phyloP scores from a whole-genome alignment of 2,329 filamentous ascomycete species.

The Nemania diffusa region DNA sequence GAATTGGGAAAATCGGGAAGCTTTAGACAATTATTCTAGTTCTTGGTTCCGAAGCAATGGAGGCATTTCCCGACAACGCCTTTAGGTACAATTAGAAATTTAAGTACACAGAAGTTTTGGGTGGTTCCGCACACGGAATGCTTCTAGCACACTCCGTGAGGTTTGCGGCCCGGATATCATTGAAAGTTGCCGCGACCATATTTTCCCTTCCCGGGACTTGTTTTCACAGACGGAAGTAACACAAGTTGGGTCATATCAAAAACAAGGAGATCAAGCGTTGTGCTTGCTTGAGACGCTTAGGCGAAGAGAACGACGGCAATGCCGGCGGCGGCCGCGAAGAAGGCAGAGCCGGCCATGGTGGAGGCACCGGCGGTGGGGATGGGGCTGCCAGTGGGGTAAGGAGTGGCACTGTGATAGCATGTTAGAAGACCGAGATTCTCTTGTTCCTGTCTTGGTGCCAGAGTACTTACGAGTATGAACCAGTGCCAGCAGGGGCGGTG shows the following conservation, averaged over 20 bases:
- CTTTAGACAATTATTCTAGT: not conserved
- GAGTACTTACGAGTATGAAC: constrained; percentile 45
- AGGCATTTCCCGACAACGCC: constrained; percentile 20
- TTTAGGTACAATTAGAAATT: constrained; percentile 39
- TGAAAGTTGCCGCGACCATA: constrained; percentile 20
- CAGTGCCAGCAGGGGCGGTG: constrained; percentile 42
- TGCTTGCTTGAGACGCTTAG: constrained; percentile 52
- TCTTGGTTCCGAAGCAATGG: constrained; percentile 8
- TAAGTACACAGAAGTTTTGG: constrained; percentile 36
- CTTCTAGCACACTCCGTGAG: not conserved
- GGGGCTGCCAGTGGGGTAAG: constrained; percentile 50
- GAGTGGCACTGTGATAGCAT: constrained; percentile 46
- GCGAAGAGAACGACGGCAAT: constrained; percentile 64
- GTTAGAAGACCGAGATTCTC: not conserved
- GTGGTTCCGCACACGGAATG: not conserved
- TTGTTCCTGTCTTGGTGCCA: not conserved
- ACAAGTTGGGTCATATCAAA: constrained; percentile 37
- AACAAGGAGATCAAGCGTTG: constrained; percentile 40
- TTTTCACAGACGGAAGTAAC: constrained; percentile 20
- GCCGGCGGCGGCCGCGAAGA: constrained; percentile 66
- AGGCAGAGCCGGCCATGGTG: constrained; percentile 63
- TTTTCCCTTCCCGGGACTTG: constrained; percentile 22
- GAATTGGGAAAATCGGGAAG: constrained; percentile 1
- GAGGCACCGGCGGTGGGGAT: constrained; percentile 62
- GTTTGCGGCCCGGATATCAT: constrained; percentile 27